Base-by-base conservation (phyloP, 345 rosid genomes). In the Anacardium occidentale region DNA sequence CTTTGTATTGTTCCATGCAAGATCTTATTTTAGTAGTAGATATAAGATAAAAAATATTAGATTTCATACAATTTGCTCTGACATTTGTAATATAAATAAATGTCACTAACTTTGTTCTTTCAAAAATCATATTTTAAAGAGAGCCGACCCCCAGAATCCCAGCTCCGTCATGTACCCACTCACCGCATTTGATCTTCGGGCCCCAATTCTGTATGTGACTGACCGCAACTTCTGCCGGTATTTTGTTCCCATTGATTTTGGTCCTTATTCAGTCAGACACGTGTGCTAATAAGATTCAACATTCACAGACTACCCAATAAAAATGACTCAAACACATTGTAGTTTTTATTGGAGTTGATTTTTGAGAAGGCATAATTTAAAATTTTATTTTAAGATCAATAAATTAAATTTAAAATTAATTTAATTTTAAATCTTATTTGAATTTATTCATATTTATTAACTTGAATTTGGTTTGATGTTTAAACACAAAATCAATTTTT, bases 91-190 rank as follows among this genome's bases (percentile, higher is more conserved):
- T 15, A 37, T 13, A 48, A 25, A 65, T 64, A 64, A n/a, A 44
- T 22, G 13, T 4, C 21, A 10, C 4, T 15, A 5, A 50, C 15
- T 8, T 22, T 50, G 22, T 50, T 51, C 58, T 26, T 66, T 64
- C 0, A 18, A 29, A 63, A 40, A 70, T 47, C 13, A 25, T 52
- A 59, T 42, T 42, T n/a, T 29, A 3, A 25, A 78, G 51, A 78
- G 51, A 56, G 26, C 71, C 67, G 60, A 74, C 72, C 1, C 32
- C 68, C 58, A 51, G 47, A 73, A 57, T 57, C 71, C 11, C 34
- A 37, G 42, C 42, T 37, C 42, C 42, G 9, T 37, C 34, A 18
- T 24, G 51, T 45, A 67, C 42, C 77, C 66, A 53, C 66, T 48
- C 10, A 18, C 54, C 18, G 69, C 29, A 34, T 13, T 53, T 56